These are phyloP conservation scores for Ogataea nitratoaversa DNA, from an alignment of 805 yeast genomes.

Conservation along the genomic window DNA sequence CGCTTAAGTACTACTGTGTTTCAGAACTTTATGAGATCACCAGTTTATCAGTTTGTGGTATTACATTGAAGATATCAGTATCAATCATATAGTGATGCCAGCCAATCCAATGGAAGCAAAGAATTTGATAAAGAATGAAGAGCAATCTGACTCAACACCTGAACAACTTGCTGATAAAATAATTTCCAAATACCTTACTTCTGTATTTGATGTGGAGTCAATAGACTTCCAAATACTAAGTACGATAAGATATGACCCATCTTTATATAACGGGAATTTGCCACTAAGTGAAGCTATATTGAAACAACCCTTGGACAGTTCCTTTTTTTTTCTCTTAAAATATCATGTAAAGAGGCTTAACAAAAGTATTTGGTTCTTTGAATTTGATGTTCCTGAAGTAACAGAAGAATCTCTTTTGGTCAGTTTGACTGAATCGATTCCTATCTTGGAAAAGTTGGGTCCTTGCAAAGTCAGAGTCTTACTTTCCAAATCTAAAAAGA, in stretches of 20 bases:
- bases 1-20: too few relatives aligned
- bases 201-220: slow-evolving; percentile 12
- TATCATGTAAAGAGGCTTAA: slow-evolving; percentile 61
- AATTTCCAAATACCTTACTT: slow-evolving; percentile 5
- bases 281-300: slow-evolving; percentile 23
- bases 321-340: slow-evolving; percentile 55
- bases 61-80: too few relatives aligned
- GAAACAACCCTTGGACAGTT: slow-evolving; percentile 21
- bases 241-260: slow-evolving; percentile 75
- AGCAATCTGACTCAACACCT: background rate
- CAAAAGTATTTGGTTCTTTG: slow-evolving; percentile 51
- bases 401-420: slow-evolving; percentile 39
- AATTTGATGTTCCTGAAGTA: slow-evolving; percentile 35
- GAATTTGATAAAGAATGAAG: background rate
- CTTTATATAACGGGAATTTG: slow-evolving; percentile 30
- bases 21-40: too few relatives aligned
- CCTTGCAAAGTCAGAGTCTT: slow-evolving; percentile 48
- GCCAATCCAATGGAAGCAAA: background rate
- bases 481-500: slow-evolving; percentile 25
- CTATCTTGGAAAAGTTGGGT: slow-evolving; percentile 23
- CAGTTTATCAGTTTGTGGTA: too few relatives aligned
- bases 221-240: slow-evolving; percentile 53
- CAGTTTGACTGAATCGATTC: slow-evolving; percentile 37
- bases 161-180: background rate
- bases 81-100: too few relatives aligned